Conservation (phyloP, 2,329 filamentous ascomycete genomes). For the Hypoxylon rubiginosum region DNA sequence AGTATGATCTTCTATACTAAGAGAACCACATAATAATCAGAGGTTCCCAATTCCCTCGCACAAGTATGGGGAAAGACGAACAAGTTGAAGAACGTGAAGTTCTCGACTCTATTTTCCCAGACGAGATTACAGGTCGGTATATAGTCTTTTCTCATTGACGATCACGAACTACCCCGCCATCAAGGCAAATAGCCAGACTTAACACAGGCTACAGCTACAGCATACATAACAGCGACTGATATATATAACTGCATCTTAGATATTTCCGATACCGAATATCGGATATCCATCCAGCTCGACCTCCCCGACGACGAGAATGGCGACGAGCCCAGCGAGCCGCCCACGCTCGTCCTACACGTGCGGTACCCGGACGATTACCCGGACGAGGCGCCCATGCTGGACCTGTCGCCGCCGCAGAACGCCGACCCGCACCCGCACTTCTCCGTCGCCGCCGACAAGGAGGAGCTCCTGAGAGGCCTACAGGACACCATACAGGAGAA, state of each 20-base stretch:
- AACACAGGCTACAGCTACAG: no score
- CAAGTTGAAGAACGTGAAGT: conserved; percentile 97
- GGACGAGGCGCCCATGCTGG: conserved; percentile 85
- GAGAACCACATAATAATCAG: background rate
- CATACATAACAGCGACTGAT: background rate
- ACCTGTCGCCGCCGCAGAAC: conserved; percentile 81
- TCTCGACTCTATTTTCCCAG: conserved; percentile 97
- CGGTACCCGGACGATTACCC: conserved; percentile 93
- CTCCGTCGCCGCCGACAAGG: conserved; percentile 84
- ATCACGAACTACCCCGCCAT: conserved; percentile 40
- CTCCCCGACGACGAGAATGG: conserved; percentile 76
- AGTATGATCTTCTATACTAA: conserved; percentile 5
- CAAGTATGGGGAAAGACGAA: conserved; percentile 80
- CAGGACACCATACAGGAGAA: conserved; percentile 88
- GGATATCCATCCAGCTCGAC: conserved; percentile 88
- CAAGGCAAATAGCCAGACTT: background rate
- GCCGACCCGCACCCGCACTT: conserved; percentile 78
- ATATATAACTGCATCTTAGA: conserved; percentile 65
- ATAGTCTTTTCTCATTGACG: no score
- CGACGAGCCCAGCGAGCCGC: conserved; percentile 72
- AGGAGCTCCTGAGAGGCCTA: conserved; percentile 77
- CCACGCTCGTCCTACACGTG: conserved; percentile 84
- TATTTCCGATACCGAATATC: conserved; percentile 89
- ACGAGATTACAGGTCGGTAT: conserved; percentile 91
- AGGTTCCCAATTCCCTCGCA: conserved; percentile 3